Evolutionary conservation across 768 basidiomycete species (phyloP).

Genomic region (Tricholoma sp.): DNA sequence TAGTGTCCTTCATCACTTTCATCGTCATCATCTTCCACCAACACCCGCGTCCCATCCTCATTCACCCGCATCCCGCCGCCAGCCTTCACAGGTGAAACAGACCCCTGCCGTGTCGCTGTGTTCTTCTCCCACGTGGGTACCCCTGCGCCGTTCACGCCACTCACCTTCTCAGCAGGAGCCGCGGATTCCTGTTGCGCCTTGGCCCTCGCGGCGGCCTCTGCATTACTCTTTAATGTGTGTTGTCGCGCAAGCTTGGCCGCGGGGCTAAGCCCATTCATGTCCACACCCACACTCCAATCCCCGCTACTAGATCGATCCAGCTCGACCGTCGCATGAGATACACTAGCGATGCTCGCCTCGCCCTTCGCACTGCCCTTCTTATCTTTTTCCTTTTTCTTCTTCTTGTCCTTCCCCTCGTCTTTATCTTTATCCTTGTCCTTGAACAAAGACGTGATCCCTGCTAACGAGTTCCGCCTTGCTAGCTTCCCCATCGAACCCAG

Average conservation of each 20-base stretch:
- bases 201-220: constrained; percentile 66
- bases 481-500: constrained; percentile 88
- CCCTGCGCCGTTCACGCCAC: constrained; percentile 33
- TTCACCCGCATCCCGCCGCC: constrained; percentile 38
- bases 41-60: constrained; percentile 61
- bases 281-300: constrained; percentile 56
- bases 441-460: constrained; percentile 90
- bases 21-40: constrained; percentile 72
- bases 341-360: constrained; percentile 58
- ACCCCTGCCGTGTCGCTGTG: constrained; percentile 56
- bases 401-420: constrained; percentile 33
- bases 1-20: constrained; percentile 51
- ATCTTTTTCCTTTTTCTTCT: constrained; percentile 40
- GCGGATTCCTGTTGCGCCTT: constrained; percentile 53
- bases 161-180: constrained; percentile 33
- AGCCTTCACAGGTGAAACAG: constrained; percentile 37
- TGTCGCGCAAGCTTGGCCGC: constrained; percentile 87
- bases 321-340: constrained; percentile 83
- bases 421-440: constrained; percentile 73
- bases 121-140: constrained; percentile 79
- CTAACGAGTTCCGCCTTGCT: constrained; percentile 81
- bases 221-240: constrained; percentile 86
- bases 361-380: constrained; percentile 57
- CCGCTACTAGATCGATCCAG: constrained; percentile 54
- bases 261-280: constrained; percentile 77